A percentile compares a stretch with the other conserved stretches of the same genome.
phyloP scores from a whole-genome alignment of 805 yeast genomes.

The Barnettozyma salicaria region DNA sequence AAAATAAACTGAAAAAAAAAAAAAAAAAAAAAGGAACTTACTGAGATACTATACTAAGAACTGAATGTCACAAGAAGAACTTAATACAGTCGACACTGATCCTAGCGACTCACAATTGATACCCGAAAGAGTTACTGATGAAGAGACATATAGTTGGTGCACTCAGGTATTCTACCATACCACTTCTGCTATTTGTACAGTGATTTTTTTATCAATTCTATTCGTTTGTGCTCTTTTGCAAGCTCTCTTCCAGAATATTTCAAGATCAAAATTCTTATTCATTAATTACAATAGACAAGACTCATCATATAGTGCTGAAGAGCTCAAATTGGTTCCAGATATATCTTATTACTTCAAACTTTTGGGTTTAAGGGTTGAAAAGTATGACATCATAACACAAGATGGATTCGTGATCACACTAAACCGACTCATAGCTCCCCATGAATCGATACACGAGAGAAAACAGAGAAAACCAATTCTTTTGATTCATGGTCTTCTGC shows the following conservation, averaged over 20 bases:
- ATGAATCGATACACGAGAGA: conserved; percentile 21
- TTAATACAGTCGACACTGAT: too few relatives aligned
- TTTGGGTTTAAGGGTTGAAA: conserved; percentile 53
- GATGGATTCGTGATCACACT: conserved; percentile 76
- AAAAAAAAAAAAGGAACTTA: too few relatives aligned
- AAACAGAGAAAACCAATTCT: conserved; percentile 53
- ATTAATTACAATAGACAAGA: conserved; percentile 12
- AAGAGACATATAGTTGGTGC: too few relatives aligned
- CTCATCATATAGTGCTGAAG: conserved; percentile 22
- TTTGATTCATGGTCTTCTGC: conserved; percentile 80
- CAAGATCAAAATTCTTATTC: neutral
- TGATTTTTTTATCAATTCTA: conserved; percentile 12
- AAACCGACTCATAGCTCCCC: conserved; percentile 54
- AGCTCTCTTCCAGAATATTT: neutral
- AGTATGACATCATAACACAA: conserved; percentile 55
- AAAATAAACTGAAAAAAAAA: too few relatives aligned
- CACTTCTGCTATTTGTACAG: too few relatives aligned
- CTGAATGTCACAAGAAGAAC: too few relatives aligned
- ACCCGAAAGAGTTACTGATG: too few relatives aligned
- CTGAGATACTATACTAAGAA: too few relatives aligned
- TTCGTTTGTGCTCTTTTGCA: conserved; percentile 15
- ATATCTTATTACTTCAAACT: conserved; percentile 63
- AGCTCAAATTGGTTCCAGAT: conserved; percentile 40
- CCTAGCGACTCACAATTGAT: too few relatives aligned
- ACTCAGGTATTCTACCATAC: too few relatives aligned